phyloP scores from a whole-genome alignment of 148 eudicot genomes.

The Mesembryanthemum crystallinum region DNA sequence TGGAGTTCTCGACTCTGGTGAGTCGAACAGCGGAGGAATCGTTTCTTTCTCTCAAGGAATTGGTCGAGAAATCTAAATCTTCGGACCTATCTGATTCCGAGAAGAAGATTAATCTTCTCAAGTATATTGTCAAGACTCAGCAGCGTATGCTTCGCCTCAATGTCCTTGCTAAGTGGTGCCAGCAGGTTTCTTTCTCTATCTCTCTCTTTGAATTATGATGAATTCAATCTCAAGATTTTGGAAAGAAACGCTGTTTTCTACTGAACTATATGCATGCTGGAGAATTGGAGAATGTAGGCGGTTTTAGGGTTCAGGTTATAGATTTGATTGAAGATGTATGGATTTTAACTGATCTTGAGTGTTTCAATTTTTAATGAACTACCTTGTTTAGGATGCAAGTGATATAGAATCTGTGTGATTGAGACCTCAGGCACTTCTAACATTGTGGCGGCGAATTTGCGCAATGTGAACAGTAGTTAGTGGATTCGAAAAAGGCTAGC shows the following conservation, averaged over 20 bases:
- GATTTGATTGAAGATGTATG: too few species aligned
- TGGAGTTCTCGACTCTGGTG: conserved; percentile 73
- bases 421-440: too few species aligned
- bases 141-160: conserved; percentile 97
- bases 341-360: background rate
- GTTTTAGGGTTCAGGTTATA: background rate
- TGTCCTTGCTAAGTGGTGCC: conserved; percentile 95
- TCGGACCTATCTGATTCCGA: conserved; percentile 73
- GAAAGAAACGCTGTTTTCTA: background rate
- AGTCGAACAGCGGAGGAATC: conserved; percentile 87
- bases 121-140: conserved; percentile 83
- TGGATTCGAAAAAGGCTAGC: background rate
- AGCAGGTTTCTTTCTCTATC: conserved; percentile 51
- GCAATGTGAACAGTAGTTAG: too few species aligned
- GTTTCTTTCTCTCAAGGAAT: conserved; percentile 68
- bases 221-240: background rate
- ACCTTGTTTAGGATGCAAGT: background rate
- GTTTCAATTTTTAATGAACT: background rate
- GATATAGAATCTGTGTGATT: background rate
- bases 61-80: conserved; percentile 81
- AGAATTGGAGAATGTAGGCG: background rate
- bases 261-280: background rate
- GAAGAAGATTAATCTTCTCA: conserved; percentile 80
- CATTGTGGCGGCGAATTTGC: too few species aligned
- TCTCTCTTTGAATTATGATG: background rate